A percentile compares a stretch with the other conserved stretches of the same genome.
Evolutionary conservation across 2,329 filamentous ascomycete species (phyloP).

Genomic region (Fusarium solani-melongenae): DNA sequence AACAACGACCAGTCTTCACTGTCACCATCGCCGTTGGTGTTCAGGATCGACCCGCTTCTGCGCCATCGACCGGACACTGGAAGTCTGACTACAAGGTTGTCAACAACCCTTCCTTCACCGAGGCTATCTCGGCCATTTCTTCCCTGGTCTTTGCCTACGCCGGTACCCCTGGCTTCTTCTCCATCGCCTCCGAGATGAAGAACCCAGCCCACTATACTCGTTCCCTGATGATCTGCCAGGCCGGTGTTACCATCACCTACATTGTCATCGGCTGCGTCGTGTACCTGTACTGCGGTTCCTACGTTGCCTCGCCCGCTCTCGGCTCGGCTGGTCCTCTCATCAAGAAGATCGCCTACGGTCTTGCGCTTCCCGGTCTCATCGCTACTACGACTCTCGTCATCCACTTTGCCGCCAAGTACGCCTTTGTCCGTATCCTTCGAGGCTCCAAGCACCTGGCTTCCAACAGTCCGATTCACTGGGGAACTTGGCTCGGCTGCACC

Average conservation of each 20-base stretch:
- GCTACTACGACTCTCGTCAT: slow-evolving; percentile 43
- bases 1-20: slow-evolving; percentile 21
- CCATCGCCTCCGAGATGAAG: slow-evolving; percentile 48
- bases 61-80: slow-evolving; percentile 38
- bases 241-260: slow-evolving; percentile 47
- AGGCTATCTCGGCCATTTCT: slow-evolving; percentile 47
- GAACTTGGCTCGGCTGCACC: slow-evolving; percentile 47
- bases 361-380: slow-evolving; percentile 46
- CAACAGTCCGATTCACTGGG: slow-evolving; percentile 46
- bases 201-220: slow-evolving; percentile 44
- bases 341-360: slow-evolving; percentile 58
- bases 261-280: slow-evolving; percentile 52
- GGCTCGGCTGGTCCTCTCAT: slow-evolving; percentile 55
- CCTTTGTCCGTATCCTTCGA: slow-evolving; percentile 37
- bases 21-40: slow-evolving; percentile 38
- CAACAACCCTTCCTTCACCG: slow-evolving; percentile 45
- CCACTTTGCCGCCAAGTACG: slow-evolving; percentile 38
- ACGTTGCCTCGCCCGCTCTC: slow-evolving; percentile 59
- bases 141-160: slow-evolving; percentile 52
- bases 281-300: slow-evolving; percentile 59
- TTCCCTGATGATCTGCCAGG: slow-evolving; percentile 40
- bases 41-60: slow-evolving; percentile 30
- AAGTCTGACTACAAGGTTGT: slow-evolving; percentile 46
- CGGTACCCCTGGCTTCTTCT: slow-evolving; percentile 50
- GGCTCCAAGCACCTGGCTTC: slow-evolving; percentile 45